Percentiles rank a stretch among this genome's conserved stretches.
These are phyloP conservation scores for Pichia sp. DNA, from an alignment of 1,139 yeast species.

Conservation along the genomic window DNA sequence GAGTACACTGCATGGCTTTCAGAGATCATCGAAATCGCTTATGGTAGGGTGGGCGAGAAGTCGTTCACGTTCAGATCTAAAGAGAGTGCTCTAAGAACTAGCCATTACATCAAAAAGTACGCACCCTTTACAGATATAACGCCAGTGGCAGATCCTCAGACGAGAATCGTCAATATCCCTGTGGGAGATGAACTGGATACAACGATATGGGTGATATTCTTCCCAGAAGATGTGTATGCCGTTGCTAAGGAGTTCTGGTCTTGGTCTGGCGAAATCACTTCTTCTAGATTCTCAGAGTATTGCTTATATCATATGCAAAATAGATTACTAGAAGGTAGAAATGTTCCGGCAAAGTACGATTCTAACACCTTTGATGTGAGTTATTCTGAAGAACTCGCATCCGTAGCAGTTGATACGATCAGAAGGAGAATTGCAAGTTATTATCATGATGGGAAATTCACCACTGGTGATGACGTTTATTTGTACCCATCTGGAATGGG, in stretches of 20 bases:
- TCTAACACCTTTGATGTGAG: constrained; percentile 78
- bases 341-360: constrained; percentile 51
- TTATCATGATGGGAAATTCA: constrained; percentile 20
- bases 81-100: constrained; percentile 73
- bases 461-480: constrained; percentile 58
- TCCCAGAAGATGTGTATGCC: constrained; percentile 48
- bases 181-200: constrained; percentile 60
- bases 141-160: constrained; percentile 22
- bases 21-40: constrained; percentile 43
- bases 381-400: constrained; percentile 68
- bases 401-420: constrained; percentile 69
- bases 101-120: constrained; percentile 56
- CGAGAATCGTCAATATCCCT: constrained; percentile 73
- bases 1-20: constrained; percentile 58
- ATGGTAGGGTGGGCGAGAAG: constrained; percentile 70
- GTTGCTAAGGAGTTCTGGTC: constrained; percentile 91
- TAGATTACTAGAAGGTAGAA: constrained; percentile 26
- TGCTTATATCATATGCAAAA: constrained; percentile 56
- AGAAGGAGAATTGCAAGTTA: constrained; percentile 65
- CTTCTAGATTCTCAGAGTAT: constrained; percentile 85
- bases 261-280: constrained; percentile 91
- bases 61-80: constrained; percentile 74
- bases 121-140: constrained; percentile 26
- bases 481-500: constrained; percentile 93
- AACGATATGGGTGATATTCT: constrained; percentile 68